Evolutionary conservation across 2,329 filamentous ascomycete genomes (phyloP).

Genomic region (Gliomastix tumulicola): DNA sequence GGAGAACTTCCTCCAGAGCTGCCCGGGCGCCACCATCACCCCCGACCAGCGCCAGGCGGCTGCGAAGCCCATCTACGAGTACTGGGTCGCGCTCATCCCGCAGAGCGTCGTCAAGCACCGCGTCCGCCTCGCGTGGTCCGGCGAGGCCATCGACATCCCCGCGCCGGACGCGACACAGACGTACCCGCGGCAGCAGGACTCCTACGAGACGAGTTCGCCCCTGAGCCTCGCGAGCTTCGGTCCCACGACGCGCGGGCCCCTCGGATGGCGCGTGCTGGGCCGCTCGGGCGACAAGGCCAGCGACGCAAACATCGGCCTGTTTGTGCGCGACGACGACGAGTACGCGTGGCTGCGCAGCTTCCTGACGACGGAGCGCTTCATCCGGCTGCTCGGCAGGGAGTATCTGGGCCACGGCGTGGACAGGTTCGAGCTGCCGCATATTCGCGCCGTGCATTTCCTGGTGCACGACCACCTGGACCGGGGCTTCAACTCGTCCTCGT

Average conservation of each 20-base stretch:
- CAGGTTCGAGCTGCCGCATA: slow-evolving; percentile 31
- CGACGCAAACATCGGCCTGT: slow-evolving; percentile 33
- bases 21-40: slow-evolving; percentile 31
- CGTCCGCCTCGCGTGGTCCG: slow-evolving; percentile 11
- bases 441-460: slow-evolving; percentile 25
- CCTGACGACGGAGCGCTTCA: slow-evolving; percentile 27
- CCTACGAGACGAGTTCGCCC: slow-evolving; percentile 13
- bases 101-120: slow-evolving; percentile 12
- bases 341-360: slow-evolving; percentile 33
- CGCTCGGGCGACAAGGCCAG: slow-evolving; percentile 28
- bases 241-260: slow-evolving; percentile 13
- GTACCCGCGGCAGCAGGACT: slow-evolving; percentile 12
- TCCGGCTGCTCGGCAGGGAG: slow-evolving; percentile 24
- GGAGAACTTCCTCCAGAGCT: slow-evolving; percentile 33
- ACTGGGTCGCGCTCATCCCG: slow-evolving; percentile 18
- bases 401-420: slow-evolving; percentile 26
- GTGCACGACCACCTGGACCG: slow-evolving; percentile 36
- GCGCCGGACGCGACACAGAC: slow-evolving; percentile 10
- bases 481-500: slow-evolving; percentile 20
- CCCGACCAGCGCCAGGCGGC: slow-evolving; percentile 26
- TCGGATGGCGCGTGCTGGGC: slow-evolving; percentile 17
- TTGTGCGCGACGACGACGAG: slow-evolving; percentile 29
- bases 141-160: slow-evolving; percentile 8
- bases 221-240: slow-evolving; percentile 9
- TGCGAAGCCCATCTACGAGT: slow-evolving; percentile 10